These are phyloP conservation scores for Physcomitrellopsis africana DNA, from an alignment of 225 moss, liverwort and hornwort genomes.

Conservation along the genomic window DNA sequence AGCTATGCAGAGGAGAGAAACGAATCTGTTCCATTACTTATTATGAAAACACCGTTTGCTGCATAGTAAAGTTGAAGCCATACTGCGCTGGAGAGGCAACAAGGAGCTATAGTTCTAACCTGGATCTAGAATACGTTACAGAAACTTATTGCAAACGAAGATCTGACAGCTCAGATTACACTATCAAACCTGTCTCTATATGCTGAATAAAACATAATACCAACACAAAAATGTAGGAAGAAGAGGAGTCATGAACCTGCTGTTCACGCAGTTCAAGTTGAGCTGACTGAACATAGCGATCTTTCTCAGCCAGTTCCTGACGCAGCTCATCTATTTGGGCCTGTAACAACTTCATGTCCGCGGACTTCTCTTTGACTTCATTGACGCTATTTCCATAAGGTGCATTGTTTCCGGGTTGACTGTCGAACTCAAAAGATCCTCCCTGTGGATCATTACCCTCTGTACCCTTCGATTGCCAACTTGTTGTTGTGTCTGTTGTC, in stretches of 20 bases:
- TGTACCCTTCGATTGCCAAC: slow-evolving; percentile 39
- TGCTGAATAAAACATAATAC: background rate
- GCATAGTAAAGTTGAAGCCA: background rate
- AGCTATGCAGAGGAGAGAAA: background rate
- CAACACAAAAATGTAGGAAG: background rate
- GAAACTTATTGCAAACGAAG: background rate
- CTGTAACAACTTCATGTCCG: slow-evolving; percentile 52
- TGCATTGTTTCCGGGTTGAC: slow-evolving; percentile 32
- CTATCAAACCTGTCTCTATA: background rate
- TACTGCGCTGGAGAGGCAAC: too few relatives aligned
- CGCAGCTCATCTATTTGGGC: slow-evolving; percentile 51
- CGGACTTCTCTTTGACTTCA: slow-evolving; percentile 44
- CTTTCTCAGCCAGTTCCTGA: slow-evolving; percentile 64
- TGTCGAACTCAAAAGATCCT: slow-evolving; percentile 43
- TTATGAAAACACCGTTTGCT: background rate
- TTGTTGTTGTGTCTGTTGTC: slow-evolving; percentile 35
- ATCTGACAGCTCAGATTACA: background rate
- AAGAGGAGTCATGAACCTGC: slow-evolving; percentile 44
- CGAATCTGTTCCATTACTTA: background rate
- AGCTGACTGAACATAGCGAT: slow-evolving; percentile 55
- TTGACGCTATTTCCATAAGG: slow-evolving; percentile 33
- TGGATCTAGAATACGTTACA: background rate
- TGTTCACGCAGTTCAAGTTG: slow-evolving; percentile 61
- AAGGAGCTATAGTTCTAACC: background rate
- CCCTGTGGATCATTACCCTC: slow-evolving; percentile 40